A percentile compares a stretch with the other conserved stretches of the same genome.
Evolutionary conservation across 176 grass and related monocot genomes (phyloP).

Genomic region (Elaeis guineensis): DNA sequence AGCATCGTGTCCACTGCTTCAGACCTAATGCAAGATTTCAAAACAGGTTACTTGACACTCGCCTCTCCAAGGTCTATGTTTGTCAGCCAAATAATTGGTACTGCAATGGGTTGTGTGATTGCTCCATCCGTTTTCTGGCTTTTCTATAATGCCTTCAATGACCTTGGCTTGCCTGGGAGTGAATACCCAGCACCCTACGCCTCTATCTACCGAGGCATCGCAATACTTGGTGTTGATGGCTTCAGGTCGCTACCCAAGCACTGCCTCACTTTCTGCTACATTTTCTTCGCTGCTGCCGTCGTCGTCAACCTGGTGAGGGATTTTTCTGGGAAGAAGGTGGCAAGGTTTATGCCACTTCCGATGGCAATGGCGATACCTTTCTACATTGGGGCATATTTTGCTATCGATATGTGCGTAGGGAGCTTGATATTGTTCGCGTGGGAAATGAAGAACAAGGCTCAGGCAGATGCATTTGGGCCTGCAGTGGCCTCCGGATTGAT

Average conservation of each 20-base stretch:
- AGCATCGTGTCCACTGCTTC: conserved; percentile 5
- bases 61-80: conserved; percentile 10
- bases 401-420: conserved; percentile 3
- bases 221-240: background rate
- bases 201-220: conserved; percentile 1
- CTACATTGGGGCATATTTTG: conserved; percentile 6
- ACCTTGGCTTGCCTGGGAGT: background rate
- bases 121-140: conserved; percentile 14
- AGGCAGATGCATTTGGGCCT: background rate
- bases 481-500: conserved; percentile 18
- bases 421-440: background rate
- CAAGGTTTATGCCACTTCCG: conserved; percentile 6
- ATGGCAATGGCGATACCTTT: conserved; percentile 18
- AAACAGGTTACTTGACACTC: conserved; percentile 3
- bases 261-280: conserved; percentile 7
- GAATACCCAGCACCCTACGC: conserved; percentile 6
- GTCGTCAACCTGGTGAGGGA: conserved; percentile 4
- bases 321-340: background rate
- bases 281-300: conserved; percentile 1
- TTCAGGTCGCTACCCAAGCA: conserved; percentile 8
- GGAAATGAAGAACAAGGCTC: background rate
- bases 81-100: conserved; percentile 2
- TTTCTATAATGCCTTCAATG: conserved; percentile 11
- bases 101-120: conserved; percentile 15
- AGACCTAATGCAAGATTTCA: conserved; percentile 19